phyloP scores from a whole-genome alignment of 2,329 filamentous ascomycete genomes.

The Zasmidium citrigriseum region DNA sequence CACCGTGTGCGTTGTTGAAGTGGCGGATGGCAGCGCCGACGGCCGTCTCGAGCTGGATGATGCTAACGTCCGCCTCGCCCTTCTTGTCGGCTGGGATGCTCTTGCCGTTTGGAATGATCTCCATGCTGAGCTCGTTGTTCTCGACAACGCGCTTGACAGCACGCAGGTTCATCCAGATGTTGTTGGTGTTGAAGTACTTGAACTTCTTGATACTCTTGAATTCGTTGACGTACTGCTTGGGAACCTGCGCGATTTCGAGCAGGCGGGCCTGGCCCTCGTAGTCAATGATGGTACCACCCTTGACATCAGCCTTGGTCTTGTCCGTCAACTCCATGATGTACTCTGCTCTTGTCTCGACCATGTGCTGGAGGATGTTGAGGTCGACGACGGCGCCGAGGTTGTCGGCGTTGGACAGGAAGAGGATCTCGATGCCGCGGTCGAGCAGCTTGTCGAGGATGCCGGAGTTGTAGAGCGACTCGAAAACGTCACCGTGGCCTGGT shows the following conservation, averaged over 20 bases:
- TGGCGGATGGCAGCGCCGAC: conserved; percentile 98
- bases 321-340: conserved; percentile 99
- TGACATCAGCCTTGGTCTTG: conserved; percentile 99
- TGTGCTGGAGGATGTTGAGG: conserved; percentile 97
- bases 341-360: conserved; percentile 95
- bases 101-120: conserved; percentile 99
- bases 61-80: conserved; percentile 96
- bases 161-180: conserved; percentile 99
- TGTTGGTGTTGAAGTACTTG: conserved; percentile 99
- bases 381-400: conserved; percentile 98
- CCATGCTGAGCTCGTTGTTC: conserved; percentile 97
- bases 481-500: conserved; percentile 98
- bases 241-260: conserved; percentile 97
- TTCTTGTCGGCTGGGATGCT: conserved; percentile 98
- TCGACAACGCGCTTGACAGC: conserved; percentile 98
- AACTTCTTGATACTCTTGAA: conserved; percentile 99
- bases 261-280: conserved; percentile 96
- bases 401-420: conserved; percentile 99
- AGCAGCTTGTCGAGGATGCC: conserved; percentile 96
- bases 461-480: conserved; percentile 99
- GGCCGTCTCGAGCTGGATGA: conserved; percentile 97
- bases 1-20: conserved; percentile 97
- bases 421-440: conserved; percentile 90
- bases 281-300: conserved; percentile 99
- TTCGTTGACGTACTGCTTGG: conserved; percentile 99